A percentile compares a stretch with the other conserved stretches of the same genome.
Conservation (phyloP, 2,329 filamentous ascomycete genomes). For the Colletotrichum simmondsii region DNA sequence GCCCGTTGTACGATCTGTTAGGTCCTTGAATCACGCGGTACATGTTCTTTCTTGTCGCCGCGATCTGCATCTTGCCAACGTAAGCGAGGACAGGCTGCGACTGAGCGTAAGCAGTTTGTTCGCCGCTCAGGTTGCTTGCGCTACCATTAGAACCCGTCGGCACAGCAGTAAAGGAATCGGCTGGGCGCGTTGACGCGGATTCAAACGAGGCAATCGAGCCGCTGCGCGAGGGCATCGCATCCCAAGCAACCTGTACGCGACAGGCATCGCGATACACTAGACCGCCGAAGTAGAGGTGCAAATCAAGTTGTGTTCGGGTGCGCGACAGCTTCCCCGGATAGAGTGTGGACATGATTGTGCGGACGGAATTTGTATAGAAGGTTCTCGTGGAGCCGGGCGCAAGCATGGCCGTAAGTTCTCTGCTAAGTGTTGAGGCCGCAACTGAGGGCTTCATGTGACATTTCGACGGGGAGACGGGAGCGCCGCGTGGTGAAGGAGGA, state of each 20-base stretch:
- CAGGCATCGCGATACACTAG: constrained; percentile 56
- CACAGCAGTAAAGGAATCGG: constrained; percentile 41
- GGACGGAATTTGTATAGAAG: constrained; percentile 53
- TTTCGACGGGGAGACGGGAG: constrained; percentile 47
- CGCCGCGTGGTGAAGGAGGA: constrained; percentile 37
- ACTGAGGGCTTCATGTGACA: constrained; percentile 51
- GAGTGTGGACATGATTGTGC: constrained; percentile 55
- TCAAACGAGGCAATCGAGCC: constrained; percentile 43
- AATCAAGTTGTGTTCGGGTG: constrained; percentile 43
- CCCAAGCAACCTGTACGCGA: constrained; percentile 63
- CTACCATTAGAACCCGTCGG: constrained; percentile 9
- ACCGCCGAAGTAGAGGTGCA: constrained; percentile 61
- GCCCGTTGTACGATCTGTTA: constrained; percentile 52
- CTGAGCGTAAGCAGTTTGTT: constrained; percentile 4
- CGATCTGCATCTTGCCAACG: constrained; percentile 58
- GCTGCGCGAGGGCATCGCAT: constrained; percentile 40
- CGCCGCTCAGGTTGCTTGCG: constrained; percentile 3
- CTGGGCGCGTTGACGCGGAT: constrained; percentile 49
- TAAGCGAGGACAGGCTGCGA: constrained; percentile 57
- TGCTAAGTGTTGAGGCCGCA: constrained; percentile 54
- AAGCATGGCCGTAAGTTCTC: constrained; percentile 56
- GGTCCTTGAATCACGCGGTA: constrained; percentile 58
- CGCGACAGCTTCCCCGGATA: constrained; percentile 51
- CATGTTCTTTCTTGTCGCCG: constrained; percentile 56
- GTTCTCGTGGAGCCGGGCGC: constrained; percentile 45